Evolutionary conservation across 176 grass and related monocot species (phyloP).

Genomic region (Avena eriantha): DNA sequence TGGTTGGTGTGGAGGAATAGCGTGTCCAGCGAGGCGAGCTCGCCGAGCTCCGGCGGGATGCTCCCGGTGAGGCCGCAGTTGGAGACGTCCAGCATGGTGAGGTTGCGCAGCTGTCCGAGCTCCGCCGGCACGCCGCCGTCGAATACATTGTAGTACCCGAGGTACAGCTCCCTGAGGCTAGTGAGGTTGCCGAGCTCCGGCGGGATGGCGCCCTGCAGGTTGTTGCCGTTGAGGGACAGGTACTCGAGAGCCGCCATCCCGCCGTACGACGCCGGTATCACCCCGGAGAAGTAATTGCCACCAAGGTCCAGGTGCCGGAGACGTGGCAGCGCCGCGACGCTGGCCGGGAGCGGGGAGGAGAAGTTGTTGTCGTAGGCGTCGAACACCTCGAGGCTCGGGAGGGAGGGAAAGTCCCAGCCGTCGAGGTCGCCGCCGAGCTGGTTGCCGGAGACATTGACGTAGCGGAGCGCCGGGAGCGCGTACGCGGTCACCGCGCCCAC

Average conservation of each 20-base stretch:
- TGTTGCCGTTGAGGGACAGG: slow-evolving; percentile 94
- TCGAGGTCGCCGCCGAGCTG: slow-evolving; percentile 65
- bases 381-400: slow-evolving; percentile 75
- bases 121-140: slow-evolving; percentile 66
- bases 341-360: slow-evolving; percentile 57
- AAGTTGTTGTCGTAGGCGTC: slow-evolving; percentile 99
- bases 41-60: slow-evolving; percentile 67
- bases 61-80: slow-evolving; percentile 70
- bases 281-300: slow-evolving; percentile 84
- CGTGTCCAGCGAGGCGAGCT: slow-evolving; percentile 59
- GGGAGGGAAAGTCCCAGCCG: slow-evolving; percentile 62
- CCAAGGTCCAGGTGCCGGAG: slow-evolving; percentile 89
- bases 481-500: slow-evolving; percentile 48
- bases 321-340: slow-evolving; percentile 49
- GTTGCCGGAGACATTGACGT: slow-evolving; percentile 78
- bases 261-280: slow-evolving; percentile 68
- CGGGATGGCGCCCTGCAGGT: slow-evolving; percentile 72
- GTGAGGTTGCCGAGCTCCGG: slow-evolving; percentile 74
- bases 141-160: slow-evolving; percentile 90
- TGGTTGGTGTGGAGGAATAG: slow-evolving; percentile 94
- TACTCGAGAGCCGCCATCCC: slow-evolving; percentile 72
- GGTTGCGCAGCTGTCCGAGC: slow-evolving; percentile 54
- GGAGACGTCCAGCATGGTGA: slow-evolving; percentile 71
- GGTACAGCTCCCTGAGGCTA: slow-evolving; percentile 69
- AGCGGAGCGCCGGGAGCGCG: slow-evolving; percentile 53